Percentiles rank a stretch among this genome's conserved stretches.
Evolutionary conservation across 805 yeast species (phyloP).

Genomic region (Saccharomycopsis sp.): DNA sequence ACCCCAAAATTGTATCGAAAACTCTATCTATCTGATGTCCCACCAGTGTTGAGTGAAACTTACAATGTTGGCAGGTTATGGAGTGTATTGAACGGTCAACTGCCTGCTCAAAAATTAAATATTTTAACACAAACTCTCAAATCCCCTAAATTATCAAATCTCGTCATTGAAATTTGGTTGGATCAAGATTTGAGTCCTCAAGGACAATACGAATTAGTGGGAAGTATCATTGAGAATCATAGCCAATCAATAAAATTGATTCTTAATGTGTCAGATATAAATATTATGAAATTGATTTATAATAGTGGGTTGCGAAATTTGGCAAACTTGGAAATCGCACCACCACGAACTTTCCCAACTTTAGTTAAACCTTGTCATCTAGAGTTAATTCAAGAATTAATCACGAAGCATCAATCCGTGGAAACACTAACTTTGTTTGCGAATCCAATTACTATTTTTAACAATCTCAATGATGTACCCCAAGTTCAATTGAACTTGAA

Average conservation of each 20-base stretch:
- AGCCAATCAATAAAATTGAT: not conserved
- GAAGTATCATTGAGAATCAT: not conserved
- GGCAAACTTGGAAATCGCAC: conserved; percentile 2
- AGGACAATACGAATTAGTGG: conserved; percentile 3
- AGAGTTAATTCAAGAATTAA: too few relatives aligned
- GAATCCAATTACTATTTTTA: conserved; percentile 6
- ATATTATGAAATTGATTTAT: conserved; percentile 1
- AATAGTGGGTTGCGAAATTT: not conserved
- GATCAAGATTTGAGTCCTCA: conserved; percentile 11
- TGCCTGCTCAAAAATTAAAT: not conserved
- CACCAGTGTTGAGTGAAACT: not conserved
- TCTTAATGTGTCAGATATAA: not conserved
- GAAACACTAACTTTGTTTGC: conserved; percentile 2
- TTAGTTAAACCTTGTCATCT: not conserved
- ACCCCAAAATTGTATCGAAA: conserved; percentile 4
- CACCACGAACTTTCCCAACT: conserved; percentile 5
- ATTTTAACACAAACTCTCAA: not conserved
- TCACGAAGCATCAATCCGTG: not conserved
- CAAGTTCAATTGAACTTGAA: conserved; percentile 2
- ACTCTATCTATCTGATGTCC: conserved; percentile 9
- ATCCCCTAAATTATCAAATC: not conserved
- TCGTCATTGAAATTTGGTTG: conserved; percentile 16
- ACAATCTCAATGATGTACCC: too few relatives aligned
- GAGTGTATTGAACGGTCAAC: conserved; percentile 3
- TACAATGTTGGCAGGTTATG: conserved; percentile 6